A percentile compares a stretch with the other conserved stretches of the same genome.
Conservation (phyloP, 129 eudicot species). For the Chrysanthemum makinoi region DNA sequence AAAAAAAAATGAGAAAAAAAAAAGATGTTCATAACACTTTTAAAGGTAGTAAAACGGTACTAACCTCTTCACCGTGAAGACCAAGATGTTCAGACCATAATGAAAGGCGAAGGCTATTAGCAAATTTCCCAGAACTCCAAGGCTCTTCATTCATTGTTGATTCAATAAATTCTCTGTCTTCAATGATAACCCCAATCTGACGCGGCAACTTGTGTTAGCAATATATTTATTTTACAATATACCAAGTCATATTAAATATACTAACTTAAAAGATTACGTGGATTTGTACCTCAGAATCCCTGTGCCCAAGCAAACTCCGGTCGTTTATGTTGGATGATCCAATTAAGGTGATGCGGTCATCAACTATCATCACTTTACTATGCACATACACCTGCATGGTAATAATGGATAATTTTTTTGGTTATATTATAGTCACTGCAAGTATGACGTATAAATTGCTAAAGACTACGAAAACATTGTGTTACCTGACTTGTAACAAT, state of each 20-base stretch:
- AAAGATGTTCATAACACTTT: neutral
- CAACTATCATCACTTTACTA: conserved; percentile 66
- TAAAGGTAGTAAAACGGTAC: conserved; percentile 25
- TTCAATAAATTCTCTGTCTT: conserved; percentile 79
- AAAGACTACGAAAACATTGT: conserved; percentile 1
- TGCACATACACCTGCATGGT: conserved; percentile 81
- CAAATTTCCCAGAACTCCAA: conserved; percentile 89
- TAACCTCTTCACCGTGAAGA: conserved; percentile 61
- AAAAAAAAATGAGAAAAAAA: too few species aligned
- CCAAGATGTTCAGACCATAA: conserved; percentile 98
- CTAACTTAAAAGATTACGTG: neutral
- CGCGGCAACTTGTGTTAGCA: conserved; percentile 25
- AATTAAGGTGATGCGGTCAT: conserved; percentile 65
- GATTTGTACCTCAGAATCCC: conserved; percentile 88
- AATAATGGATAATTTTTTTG: neutral
- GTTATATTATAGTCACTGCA: conserved; percentile 5
- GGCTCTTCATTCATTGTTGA: conserved; percentile 83
- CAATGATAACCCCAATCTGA: conserved; percentile 79
- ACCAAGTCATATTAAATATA: neutral
- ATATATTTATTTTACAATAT: neutral
- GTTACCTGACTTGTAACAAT: conserved; percentile 86
- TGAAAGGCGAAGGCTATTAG: conserved; percentile 66
- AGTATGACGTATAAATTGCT: neutral
- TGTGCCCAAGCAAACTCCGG: conserved; percentile 93
- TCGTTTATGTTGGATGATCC: conserved; percentile 96